Base-by-base conservation (phyloP, 2,329 filamentous ascomycete species). In the Cordyceps fumosorosea region DNA sequence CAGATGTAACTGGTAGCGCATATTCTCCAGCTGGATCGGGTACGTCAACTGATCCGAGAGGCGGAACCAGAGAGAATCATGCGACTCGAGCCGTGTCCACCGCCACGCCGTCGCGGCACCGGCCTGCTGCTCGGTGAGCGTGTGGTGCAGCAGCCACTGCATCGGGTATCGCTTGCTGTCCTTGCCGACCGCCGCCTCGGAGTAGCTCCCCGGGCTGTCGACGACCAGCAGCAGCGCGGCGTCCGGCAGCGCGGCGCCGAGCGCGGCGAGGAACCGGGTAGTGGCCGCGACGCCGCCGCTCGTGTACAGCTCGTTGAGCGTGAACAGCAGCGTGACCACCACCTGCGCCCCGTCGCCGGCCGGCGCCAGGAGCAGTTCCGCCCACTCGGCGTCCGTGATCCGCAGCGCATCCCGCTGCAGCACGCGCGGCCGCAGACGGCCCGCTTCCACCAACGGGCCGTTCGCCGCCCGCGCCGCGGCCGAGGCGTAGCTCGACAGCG, bases 131-230 rank as follows among this genome's bases (percentile, higher is more conserved):
- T 80, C 71, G 14, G 91, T 73, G 22, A 99, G 75, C 2, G 91
- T 89, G 71, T 95, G 89, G 69, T 97, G 89, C 2, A 99, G 79
- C 18, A 99, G 78, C 87, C 92, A 97, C 69, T 90, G 88, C 92
- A 97, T 98, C 0, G 93, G 93, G 71, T 98, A 98, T 64, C 83
- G 86, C 65, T 83, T 83, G 69, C 76, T 76, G 52, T 81, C 78
- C 64, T 80, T 81, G 4, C 88, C 88, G 0, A 97, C 74, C 0
- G 84, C 84, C 3, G 96, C 83, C 62, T 92, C 91, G 0, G 93
- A 95, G 74, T 98, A 98, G 74, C 89, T 96, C 0, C 95, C 95
- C 0, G 95, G 91, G 67, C 91, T 96, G 73, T 99, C 93, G 4
- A 97, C 87, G 3, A 98, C 90, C 0, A 98, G 82, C 1, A 98